Evolutionary conservation across 179 eudicot species (phyloP), one percentile per base, ranked within the genome.

Genomic region (Dionaea muscipula): DNA sequence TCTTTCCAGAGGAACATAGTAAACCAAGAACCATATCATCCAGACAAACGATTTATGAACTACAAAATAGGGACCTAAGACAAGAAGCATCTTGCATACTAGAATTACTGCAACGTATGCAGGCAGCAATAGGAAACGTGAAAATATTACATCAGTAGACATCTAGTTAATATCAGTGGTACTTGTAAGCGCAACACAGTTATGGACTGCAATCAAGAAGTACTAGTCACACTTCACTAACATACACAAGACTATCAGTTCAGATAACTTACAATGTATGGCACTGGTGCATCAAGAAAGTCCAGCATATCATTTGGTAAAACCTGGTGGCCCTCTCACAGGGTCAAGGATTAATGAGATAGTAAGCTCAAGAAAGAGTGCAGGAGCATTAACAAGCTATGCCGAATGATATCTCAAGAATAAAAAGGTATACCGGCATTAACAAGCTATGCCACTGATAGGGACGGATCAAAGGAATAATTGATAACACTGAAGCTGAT

Each of bases 251-350:
- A 27, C n/a, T n/a, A 24, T 20, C 25, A 51, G 46, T 25, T 22
- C 10, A 16, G 36, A 41, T 21, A 50, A 76, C 94, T 86, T 76
- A 91, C 98, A 43, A 91, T 62, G 71, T 82, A 91, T 15, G 98
- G 98, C 51, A 88, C 98, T 36, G 98, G 98, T 39, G 98, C 98
- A 72, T 91, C 98, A 78, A 91, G 74, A 68, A 91, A 91, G 67
- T 91, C 98, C 67, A 84, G 77, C 96, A 91, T 91, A 85, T 91
- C 98, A 74, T 84, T 78, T 9, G 98, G 98, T 65, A 91, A 72
- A 68, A 91, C 80, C 98, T 91, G 85, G 35, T 7, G 17, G 31
- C 45, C 16, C 43, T 49, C 27, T 27, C 58, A 1, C 11, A 52
- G 56, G 22, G 26, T 55, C 27, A 52, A 52, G 56, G 19, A 17